These are phyloP conservation scores for Coemansia erecta DNA, from an alignment of 192 early-diverging fungal genomes.

Conservation along the genomic window DNA sequence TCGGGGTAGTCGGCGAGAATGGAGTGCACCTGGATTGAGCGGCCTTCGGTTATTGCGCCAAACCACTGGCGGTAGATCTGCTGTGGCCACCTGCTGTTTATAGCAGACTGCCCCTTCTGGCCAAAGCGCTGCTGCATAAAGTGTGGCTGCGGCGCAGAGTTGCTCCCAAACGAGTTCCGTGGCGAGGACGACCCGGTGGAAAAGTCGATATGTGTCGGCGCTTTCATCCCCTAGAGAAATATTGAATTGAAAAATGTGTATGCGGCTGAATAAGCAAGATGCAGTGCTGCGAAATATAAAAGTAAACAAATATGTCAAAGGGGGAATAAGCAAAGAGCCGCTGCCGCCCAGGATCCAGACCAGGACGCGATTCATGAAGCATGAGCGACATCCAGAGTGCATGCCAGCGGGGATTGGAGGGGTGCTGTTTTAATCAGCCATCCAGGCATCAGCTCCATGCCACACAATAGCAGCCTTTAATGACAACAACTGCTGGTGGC, in stretches of 20 bases:
- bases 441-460: neutral
- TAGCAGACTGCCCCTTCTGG: neutral
- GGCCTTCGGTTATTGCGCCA: constrained; percentile 52
- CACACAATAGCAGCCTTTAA: neutral
- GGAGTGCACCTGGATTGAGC: constrained; percentile 51
- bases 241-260: no score
- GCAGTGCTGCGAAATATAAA: neutral
- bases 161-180: constrained; percentile 7
- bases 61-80: constrained; percentile 55
- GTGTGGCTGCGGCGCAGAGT: constrained; percentile 23
- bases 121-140: constrained; percentile 7
- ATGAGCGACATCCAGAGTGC: no score
- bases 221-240: constrained; percentile 45
- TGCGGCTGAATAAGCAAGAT: no score
- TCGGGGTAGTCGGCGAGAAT: constrained; percentile 52
- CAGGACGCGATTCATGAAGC: no score
- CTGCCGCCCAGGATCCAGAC: no score
- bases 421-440: neutral
- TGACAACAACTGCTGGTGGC: neutral
- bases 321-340: neutral
- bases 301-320: neutral
- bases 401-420: no score
- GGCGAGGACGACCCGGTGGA: constrained; percentile 30
- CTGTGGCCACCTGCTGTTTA: constrained; percentile 21
- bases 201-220: constrained; percentile 53